phyloP scores from a whole-genome alignment of 2,329 filamentous ascomycete genomes.

The Camptophora hylomeconis region DNA sequence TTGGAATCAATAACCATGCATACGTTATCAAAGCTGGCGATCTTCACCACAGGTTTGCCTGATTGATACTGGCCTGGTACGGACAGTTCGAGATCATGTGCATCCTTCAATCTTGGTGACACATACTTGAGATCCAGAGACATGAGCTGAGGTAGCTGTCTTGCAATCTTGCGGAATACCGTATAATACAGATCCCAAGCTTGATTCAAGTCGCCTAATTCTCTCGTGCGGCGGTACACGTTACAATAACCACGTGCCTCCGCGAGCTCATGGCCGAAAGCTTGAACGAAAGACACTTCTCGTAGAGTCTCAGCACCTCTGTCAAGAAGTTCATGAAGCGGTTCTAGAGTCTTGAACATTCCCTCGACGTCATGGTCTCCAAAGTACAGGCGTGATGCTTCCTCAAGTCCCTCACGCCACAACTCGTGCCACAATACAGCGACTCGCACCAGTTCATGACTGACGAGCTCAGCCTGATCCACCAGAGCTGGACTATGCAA shows the following conservation, averaged over 20 bases:
- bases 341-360: slow-evolving; percentile 85
- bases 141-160: slow-evolving; percentile 85
- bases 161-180: slow-evolving; percentile 88
- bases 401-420: slow-evolving; percentile 96
- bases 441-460: slow-evolving; percentile 90
- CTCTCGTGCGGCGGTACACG: slow-evolving; percentile 75
- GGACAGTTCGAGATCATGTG: slow-evolving; percentile 75
- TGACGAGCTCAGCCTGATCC: slow-evolving; percentile 88
- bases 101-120: slow-evolving; percentile 79
- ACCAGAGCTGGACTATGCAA: slow-evolving; percentile 86
- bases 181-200: slow-evolving; percentile 99
- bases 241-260: slow-evolving; percentile 95
- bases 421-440: slow-evolving; percentile 97
- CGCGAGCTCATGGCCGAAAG: slow-evolving; percentile 86
- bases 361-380: slow-evolving; percentile 94
- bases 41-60: slow-evolving; percentile 64
- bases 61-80: slow-evolving; percentile 93
- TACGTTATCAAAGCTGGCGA: slow-evolving; percentile 79
- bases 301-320: slow-evolving; percentile 82
- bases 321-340: slow-evolving; percentile 83
- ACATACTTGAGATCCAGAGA: slow-evolving; percentile 92
- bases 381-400: slow-evolving; percentile 92
- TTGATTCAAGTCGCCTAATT: slow-evolving; percentile 89
- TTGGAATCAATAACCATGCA: slow-evolving; percentile 93
- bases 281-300: slow-evolving; percentile 94